These are phyloP conservation scores for Maudiozyma saulgeensis DNA, from an alignment of 805 yeast genomes.

Conservation along the genomic window DNA sequence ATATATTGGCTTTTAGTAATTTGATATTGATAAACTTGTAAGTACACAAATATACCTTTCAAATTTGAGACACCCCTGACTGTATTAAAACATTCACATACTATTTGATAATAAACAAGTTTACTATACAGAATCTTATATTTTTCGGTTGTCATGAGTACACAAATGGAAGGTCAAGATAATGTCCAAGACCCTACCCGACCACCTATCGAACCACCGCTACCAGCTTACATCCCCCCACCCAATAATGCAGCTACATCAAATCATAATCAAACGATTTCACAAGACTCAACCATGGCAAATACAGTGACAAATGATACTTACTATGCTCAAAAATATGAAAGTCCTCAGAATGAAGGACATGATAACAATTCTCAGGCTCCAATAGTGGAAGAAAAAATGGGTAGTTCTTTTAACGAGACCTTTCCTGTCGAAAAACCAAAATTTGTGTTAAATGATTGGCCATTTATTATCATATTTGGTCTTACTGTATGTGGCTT, in stretches of 20 bases:
- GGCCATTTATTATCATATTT: slow-evolving; percentile 54
- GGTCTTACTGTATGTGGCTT: slow-evolving; percentile 50
- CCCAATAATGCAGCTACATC: not conserved
- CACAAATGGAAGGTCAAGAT: not conserved
- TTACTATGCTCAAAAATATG: slow-evolving; percentile 10
- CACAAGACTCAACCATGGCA: not conserved
- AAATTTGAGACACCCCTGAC: not conserved
- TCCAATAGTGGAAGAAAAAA: slow-evolving; percentile 12
- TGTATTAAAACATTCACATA: no score
- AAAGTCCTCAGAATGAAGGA: slow-evolving; percentile 21
- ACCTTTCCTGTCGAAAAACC: slow-evolving; percentile 43
- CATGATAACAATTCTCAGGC: slow-evolving; percentile 25
- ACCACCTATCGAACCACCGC: slow-evolving; percentile 10
- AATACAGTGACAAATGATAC: not conserved
- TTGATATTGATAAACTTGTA: no score
- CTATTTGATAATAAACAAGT: no score
- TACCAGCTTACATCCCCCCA: slow-evolving; percentile 6
- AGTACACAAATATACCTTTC: no score
- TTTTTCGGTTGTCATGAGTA: not conserved
- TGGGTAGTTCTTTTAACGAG: slow-evolving; percentile 42
- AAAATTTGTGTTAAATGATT: slow-evolving; percentile 60
- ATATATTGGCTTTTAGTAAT: no score
- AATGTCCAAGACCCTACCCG: not conserved
- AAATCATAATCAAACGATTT: not conserved
- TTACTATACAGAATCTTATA: no score